A percentile compares a stretch with the other conserved stretches of the same genome.
Evolutionary conservation across 495 filamentous ascomycete species (phyloP).

Genomic region (Copromyces sp.): DNA sequence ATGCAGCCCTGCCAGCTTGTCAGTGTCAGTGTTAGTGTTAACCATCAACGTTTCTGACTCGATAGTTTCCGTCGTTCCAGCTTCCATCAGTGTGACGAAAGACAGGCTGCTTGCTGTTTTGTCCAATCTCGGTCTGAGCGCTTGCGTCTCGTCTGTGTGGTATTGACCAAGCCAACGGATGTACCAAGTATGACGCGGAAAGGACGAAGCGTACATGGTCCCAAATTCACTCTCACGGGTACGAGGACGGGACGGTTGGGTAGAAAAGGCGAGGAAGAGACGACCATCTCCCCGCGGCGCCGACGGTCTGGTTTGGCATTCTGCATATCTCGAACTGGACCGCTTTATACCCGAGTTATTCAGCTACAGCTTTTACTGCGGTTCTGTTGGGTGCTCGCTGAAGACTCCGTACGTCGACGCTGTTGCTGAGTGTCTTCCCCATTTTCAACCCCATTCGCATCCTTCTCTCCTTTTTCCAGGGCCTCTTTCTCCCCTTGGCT

Average conservation of each 20-base stretch:
- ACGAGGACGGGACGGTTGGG: background rate
- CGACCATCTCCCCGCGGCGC: background rate
- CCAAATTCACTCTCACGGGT: background rate
- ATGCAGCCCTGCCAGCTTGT: background rate
- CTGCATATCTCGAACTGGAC: background rate
- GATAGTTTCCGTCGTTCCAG: background rate
- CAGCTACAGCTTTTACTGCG: background rate
- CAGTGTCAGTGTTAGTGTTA: background rate
- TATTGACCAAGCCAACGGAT: background rate
- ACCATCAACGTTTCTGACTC: background rate
- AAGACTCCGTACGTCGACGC: background rate
- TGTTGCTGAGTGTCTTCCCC: background rate
- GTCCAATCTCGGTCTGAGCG: background rate
- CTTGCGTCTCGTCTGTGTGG: background rate
- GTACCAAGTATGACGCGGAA: background rate
- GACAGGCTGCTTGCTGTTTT: background rate
- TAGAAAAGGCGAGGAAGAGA: background rate
- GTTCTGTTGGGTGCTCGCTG: background rate
- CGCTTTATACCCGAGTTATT: background rate
- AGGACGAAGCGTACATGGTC: background rate
- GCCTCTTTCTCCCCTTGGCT: conserved; percentile 4
- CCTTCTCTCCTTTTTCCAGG: background rate
- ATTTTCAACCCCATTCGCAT: background rate
- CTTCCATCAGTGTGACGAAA: background rate
- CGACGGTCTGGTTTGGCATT: background rate